Percentiles rank a stretch among this genome's conserved stretches.
These are phyloP conservation scores for Corylus heterophylla DNA, from an alignment of 306 rosid species.

Conservation along the genomic window DNA sequence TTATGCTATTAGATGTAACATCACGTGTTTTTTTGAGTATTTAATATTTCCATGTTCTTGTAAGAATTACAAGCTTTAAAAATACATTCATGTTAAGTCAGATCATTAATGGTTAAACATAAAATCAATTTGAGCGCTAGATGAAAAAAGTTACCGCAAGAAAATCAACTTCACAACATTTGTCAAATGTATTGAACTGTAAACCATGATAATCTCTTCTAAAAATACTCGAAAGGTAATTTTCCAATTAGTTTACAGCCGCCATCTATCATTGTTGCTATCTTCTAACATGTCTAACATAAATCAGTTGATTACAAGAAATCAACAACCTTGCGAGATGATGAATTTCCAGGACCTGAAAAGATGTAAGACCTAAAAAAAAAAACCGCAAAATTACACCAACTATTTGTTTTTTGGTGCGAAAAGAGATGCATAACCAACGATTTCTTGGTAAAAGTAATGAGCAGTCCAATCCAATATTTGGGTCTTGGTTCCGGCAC, in stretches of 20 bases:
- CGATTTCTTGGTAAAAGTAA: not conserved
- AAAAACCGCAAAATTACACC: not conserved
- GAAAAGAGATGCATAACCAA: not conserved
- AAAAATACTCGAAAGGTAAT: not conserved
- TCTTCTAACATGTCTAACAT: not conserved
- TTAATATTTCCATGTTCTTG: too few species aligned
- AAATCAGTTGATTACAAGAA: conserved; percentile 11
- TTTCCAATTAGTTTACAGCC: not conserved
- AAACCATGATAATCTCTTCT: not conserved
- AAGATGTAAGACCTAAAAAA: not conserved
- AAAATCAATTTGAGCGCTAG: too few species aligned
- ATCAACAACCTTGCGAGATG: not conserved
- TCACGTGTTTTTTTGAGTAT: too few species aligned
- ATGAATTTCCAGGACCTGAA: not conserved
- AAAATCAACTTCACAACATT: not conserved
- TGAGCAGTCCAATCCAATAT: not conserved
- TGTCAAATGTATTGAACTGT: not conserved
- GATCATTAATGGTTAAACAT: too few species aligned
- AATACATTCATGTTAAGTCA: too few species aligned
- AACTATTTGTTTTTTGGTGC: not conserved
- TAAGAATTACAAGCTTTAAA: too few species aligned
- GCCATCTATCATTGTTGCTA: not conserved
- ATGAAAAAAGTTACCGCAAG: not conserved
- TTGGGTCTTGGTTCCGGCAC: not conserved
- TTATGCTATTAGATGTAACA: too few species aligned